Evolutionary conservation across 345 rosid genomes (phyloP).

Genomic region (Syzygium oleosum): DNA sequence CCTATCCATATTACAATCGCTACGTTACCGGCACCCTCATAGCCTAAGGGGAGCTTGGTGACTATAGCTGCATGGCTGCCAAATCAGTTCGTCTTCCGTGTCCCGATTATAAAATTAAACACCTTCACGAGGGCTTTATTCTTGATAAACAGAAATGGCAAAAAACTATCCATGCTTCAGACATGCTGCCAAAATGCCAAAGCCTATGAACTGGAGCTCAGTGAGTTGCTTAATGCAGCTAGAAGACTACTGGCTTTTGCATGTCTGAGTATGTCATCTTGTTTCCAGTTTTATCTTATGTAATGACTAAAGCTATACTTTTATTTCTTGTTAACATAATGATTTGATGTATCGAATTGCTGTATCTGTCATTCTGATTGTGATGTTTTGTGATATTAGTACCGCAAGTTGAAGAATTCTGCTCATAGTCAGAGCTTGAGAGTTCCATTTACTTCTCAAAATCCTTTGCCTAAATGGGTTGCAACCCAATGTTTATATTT

Average conservation of each 20-base stretch:
- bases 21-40: constrained; percentile 79
- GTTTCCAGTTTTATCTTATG: background rate
- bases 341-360: background rate
- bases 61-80: constrained; percentile 95
- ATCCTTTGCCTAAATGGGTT: background rate
- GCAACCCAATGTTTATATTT: background rate
- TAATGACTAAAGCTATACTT: background rate
- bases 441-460: background rate
- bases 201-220: background rate
- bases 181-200: constrained; percentile 67
- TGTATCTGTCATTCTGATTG: background rate
- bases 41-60: constrained; percentile 94
- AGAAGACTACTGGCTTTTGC: background rate
- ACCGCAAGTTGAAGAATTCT: background rate
- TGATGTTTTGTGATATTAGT: background rate
- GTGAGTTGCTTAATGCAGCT: background rate
- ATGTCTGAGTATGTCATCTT: background rate
- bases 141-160: constrained; percentile 74
- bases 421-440: background rate
- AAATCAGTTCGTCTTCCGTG: constrained; percentile 80
- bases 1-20: constrained; percentile 29
- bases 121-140: constrained; percentile 1
- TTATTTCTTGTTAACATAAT: background rate
- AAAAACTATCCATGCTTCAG: constrained; percentile 83
- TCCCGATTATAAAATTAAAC: constrained; percentile 43